Conservation (phyloP, 2,329 filamentous ascomycete species). For the Sarocladium brachiariae region DNA sequence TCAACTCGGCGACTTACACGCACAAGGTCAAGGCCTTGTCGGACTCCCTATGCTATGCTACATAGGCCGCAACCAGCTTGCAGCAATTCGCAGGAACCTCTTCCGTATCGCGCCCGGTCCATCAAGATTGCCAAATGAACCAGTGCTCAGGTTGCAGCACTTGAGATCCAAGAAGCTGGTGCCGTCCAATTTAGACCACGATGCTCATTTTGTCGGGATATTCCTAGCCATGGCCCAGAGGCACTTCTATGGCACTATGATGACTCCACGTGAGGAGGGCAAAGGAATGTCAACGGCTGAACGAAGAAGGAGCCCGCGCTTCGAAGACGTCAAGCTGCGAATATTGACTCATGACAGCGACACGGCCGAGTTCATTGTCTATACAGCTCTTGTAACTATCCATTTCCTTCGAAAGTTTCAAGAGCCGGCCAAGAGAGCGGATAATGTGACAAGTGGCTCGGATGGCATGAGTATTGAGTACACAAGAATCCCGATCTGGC, state of each 20-base stretch:
- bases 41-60: conserved; percentile 35
- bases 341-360: conserved; percentile 45
- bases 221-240: conserved; percentile 52
- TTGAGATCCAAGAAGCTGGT: conserved; percentile 40
- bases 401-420: conserved; percentile 45
- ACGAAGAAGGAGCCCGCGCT: conserved; percentile 17
- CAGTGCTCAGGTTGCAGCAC: conserved; percentile 40
- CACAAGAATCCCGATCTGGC: conserved; percentile 45
- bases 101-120: conserved; percentile 39
- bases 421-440: conserved; percentile 31
- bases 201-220: conserved; percentile 44
- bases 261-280: not conserved
- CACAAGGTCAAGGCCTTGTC: conserved; percentile 17
- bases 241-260: conserved; percentile 35
- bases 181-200: conserved; percentile 42
- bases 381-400: conserved; percentile 41
- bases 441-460: conserved; percentile 14
- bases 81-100: conserved; percentile 37
- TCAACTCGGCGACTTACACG: conserved; percentile 15
- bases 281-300: not conserved
- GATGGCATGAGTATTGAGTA: conserved; percentile 39
- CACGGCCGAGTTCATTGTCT: conserved; percentile 45
- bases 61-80: conserved; percentile 39
- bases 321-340: conserved; percentile 42
- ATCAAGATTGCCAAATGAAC: conserved; percentile 32